Conservation (phyloP, 2,329 filamentous ascomycete species). For the Claviceps purpurea region DNA sequence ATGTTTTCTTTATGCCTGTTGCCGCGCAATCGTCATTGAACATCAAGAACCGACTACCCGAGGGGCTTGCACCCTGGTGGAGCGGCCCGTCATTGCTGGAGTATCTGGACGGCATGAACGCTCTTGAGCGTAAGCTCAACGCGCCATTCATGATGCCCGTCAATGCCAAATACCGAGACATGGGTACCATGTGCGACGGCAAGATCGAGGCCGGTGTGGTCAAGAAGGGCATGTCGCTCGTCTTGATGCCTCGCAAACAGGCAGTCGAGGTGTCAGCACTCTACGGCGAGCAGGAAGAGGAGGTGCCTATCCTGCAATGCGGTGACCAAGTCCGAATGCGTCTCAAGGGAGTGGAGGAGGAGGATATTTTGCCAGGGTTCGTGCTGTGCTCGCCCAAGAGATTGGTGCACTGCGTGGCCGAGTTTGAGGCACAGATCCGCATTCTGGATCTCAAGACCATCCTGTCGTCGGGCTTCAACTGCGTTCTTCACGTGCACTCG, state of each 20-base stretch:
- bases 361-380: slow-evolving; percentile 90
- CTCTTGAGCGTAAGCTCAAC: slow-evolving; percentile 88
- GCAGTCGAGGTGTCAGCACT: slow-evolving; percentile 68
- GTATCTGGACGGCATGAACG: slow-evolving; percentile 86
- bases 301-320: slow-evolving; percentile 67
- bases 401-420: slow-evolving; percentile 75
- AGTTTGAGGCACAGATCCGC: slow-evolving; percentile 93
- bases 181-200: slow-evolving; percentile 95
- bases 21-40: slow-evolving; percentile 76
- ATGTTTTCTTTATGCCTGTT: slow-evolving; percentile 92
- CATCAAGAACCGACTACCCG: slow-evolving; percentile 78
- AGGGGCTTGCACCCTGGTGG: slow-evolving; percentile 69
- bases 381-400: slow-evolving; percentile 92
- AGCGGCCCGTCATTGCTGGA: slow-evolving; percentile 83
- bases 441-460: slow-evolving; percentile 93
- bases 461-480: slow-evolving; percentile 89
- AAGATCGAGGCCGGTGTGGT: slow-evolving; percentile 92
- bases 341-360: slow-evolving; percentile 89
- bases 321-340: slow-evolving; percentile 91
- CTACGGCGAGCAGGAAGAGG: slow-evolving; percentile 94
- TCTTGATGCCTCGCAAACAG: slow-evolving; percentile 94
- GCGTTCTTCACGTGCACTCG: slow-evolving; percentile 91
- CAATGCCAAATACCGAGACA: slow-evolving; percentile 88
- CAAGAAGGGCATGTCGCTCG: slow-evolving; percentile 72
- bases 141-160: slow-evolving; percentile 99